Evolutionary conservation across 257 asterid genomes (phyloP).

Genomic region (Phtheirospermum japonicum): DNA sequence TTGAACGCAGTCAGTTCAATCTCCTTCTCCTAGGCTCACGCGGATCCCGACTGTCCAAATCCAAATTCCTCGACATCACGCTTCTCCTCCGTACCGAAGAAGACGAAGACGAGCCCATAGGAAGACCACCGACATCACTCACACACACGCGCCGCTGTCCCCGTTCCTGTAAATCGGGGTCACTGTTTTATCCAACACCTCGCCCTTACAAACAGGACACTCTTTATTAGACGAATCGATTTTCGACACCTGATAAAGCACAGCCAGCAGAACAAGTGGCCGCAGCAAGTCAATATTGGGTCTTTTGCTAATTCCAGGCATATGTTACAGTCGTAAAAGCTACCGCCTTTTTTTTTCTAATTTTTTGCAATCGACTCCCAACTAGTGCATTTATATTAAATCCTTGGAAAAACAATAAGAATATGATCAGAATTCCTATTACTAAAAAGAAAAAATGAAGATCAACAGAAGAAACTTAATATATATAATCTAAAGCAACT

Average conservation of each 20-base stretch:
- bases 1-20: slow-evolving; percentile 41
- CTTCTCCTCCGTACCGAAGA: slow-evolving; percentile 41
- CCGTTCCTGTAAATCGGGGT: slow-evolving; percentile 22
- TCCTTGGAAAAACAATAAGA: too few relatives aligned
- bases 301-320: slow-evolving; percentile 69
- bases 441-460: too few relatives aligned
- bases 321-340: slow-evolving; percentile 48
- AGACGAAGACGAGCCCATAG: too few relatives aligned
- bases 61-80: slow-evolving; percentile 32
- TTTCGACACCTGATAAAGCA: slow-evolving; percentile 61
- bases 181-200: slow-evolving; percentile 38
- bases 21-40: slow-evolving; percentile 56
- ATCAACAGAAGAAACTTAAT: too few relatives aligned
- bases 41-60: slow-evolving; percentile 33
- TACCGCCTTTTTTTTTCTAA: too few relatives aligned
- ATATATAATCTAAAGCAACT: too few relatives aligned
- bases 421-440: too few relatives aligned
- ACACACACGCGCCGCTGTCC: too few relatives aligned
- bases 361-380: too few relatives aligned
- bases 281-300: slow-evolving; percentile 64
- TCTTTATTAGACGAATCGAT: slow-evolving; percentile 54
- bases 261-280: slow-evolving; percentile 77
- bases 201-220: slow-evolving; percentile 77
- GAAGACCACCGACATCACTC: too few relatives aligned
- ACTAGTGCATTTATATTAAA: too few relatives aligned